Percentiles rank a stretch among this genome's conserved stretches.
These are phyloP conservation scores for Xylariaceae sp. DNA, from an alignment of 2,329 filamentous ascomycete species.

Conservation along the genomic window DNA sequence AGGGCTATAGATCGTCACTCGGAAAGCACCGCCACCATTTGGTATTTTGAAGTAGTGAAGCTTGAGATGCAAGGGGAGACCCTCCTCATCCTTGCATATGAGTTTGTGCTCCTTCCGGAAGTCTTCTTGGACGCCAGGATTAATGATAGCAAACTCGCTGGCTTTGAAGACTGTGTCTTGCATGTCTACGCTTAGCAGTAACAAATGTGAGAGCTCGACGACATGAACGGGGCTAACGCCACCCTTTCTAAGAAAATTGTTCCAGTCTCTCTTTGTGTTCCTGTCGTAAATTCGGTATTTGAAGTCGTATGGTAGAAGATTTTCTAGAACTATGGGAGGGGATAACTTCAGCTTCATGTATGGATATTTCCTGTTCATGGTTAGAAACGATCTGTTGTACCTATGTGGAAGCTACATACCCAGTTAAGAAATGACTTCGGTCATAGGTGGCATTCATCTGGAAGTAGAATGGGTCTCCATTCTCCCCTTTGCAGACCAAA, in stretches of 20 bases:
- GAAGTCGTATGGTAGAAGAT: constrained; percentile 95
- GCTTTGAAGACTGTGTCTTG: constrained; percentile 94
- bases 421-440: constrained; percentile 79
- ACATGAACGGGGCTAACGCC: constrained; percentile 97
- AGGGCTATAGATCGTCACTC: constrained; percentile 91
- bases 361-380: constrained; percentile 71
- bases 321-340: constrained; percentile 92
- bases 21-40: constrained; percentile 93
- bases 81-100: constrained; percentile 83
- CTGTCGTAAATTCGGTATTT: constrained; percentile 99
- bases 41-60: constrained; percentile 92
- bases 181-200: constrained; percentile 93
- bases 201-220: constrained; percentile 90
- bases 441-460: constrained; percentile 90
- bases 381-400: constrained; percentile 38
- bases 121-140: constrained; percentile 84
- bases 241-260: constrained; percentile 94
- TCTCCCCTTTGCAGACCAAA: constrained; percentile 86
- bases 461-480: constrained; percentile 92
- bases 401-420: constrained; percentile 51
- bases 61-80: constrained; percentile 77
- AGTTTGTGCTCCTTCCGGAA: constrained; percentile 83
- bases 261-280: constrained; percentile 98
- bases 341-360: constrained; percentile 94
- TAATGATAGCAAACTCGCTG: constrained; percentile 97